A percentile compares a stretch with the other conserved stretches of the same genome.
Evolutionary conservation across 2,329 filamentous ascomycete genomes (phyloP).

Genomic region (Pyrenophora tritici-repentis): DNA sequence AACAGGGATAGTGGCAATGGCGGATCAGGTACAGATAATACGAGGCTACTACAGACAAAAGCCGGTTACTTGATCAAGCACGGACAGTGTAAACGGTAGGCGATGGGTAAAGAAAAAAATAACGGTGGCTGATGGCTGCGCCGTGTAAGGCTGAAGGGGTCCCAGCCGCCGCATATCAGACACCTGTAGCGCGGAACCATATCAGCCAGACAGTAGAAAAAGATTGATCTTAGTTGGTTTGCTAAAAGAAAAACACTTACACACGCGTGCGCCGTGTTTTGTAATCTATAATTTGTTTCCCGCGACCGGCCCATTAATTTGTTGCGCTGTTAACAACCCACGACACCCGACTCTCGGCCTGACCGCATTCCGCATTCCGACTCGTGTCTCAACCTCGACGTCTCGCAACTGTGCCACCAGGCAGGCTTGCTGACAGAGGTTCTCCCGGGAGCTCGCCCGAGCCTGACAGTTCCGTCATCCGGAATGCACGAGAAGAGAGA

Average conservation of each 20-base stretch:
- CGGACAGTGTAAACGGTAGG: too few species aligned
- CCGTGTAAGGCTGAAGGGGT: constrained; percentile 13
- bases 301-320: not conserved
- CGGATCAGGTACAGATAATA: not conserved
- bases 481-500: constrained; percentile 5
- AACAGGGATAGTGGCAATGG: not conserved
- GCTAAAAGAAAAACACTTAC: not conserved
- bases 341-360: not conserved
- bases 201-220: constrained; percentile 3
- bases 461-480: not conserved
- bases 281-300: not conserved
- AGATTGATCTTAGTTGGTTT: not conserved
- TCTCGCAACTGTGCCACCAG: not conserved
- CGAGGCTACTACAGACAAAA: too few species aligned
- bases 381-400: not conserved
- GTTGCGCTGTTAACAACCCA: too few species aligned
- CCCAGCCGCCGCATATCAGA: constrained; percentile 12
- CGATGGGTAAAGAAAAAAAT: not conserved
- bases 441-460: not conserved
- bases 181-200: constrained; percentile 6
- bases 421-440: not conserved
- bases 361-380: constrained; percentile 5
- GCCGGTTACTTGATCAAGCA: not conserved
- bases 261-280: too few species aligned
- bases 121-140: constrained; percentile 12